Evolutionary conservation across 441 rosid genomes (phyloP).

Genomic region (Macaranga tanarius): DNA sequence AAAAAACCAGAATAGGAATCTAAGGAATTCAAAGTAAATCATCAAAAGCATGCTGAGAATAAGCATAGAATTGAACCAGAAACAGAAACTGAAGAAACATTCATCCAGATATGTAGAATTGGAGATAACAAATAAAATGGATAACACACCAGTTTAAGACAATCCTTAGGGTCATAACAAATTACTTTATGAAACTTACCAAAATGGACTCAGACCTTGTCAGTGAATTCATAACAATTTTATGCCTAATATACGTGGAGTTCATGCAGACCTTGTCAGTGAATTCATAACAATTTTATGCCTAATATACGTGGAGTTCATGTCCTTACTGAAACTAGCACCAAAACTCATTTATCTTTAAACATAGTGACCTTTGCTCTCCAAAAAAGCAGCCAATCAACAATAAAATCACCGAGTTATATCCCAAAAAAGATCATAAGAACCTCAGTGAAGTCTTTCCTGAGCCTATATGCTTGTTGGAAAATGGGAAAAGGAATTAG

Average conservation of each 20-base stretch:
- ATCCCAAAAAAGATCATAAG: constrained; percentile 1
- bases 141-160: not conserved
- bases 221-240: not conserved
- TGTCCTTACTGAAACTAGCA: not conserved
- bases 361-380: not conserved
- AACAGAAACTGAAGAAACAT: constrained; percentile 10
- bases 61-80: constrained; percentile 4
- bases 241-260: not conserved
- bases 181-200: not conserved
- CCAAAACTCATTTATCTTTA: constrained; percentile 5
- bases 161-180: not conserved
- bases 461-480: not conserved
- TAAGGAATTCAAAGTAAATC: constrained; percentile 2
- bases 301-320: not conserved
- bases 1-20: constrained; percentile 1
- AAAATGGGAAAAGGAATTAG: not conserved
- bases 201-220: not conserved
- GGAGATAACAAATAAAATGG: constrained; percentile 14
- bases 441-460: constrained; percentile 5
- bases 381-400: not conserved
- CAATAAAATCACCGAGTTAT: not conserved
- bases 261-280: not conserved
- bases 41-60: not conserved
- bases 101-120: not conserved
- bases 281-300: constrained; percentile 6